Base-by-base conservation (phyloP, 345 rosid genomes). In the Euphorbia pulcherrima region DNA sequence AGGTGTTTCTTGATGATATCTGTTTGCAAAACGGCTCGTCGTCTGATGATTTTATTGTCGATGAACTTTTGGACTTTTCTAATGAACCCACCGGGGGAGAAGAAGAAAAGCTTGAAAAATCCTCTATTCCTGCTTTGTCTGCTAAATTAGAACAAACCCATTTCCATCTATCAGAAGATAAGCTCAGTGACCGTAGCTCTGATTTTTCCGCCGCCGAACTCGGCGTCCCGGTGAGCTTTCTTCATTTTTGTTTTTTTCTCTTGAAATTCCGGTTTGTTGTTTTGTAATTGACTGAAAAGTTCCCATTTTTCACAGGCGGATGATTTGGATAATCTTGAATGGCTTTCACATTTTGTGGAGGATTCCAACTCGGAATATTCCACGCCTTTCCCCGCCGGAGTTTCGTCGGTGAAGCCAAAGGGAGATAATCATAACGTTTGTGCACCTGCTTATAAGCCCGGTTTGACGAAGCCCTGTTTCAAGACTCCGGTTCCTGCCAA, bases 271-370 rank as follows among this genome's bases (percentile, higher is more conserved):
- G 52, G 21, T 14, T 58, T 28, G 0, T 28, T 28, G 1, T 13
- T 26, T 24, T 26, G 24, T 26, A 9, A 21, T 53, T 41, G 30
- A 69, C 30, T 39, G 3, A 56, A 66, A 79, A 70, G 72, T 0
- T 41, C 40, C 13, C 10, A 55, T 62, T 73, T 69, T 79, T 70
- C 56, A 8, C 78, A 92, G 98, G 83, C 77, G 66, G 97, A 84
- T 72, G 97, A 90, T 63, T 72, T 85, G 65, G 86, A 74, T 39
- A 76, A 82, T 74, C 90, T 93, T 10, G 97, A 90, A 60, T 92
- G 97, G 98, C 57, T 93, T 63, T 93, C 98, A 12, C 90, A 78
- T 50, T 90, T 93, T 46, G 97, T 90, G 28, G 97, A 93, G 53
- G 96, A 86, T 67, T 88, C 93, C 41, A 85, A 83, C 84, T 81